phyloP scores from a whole-genome alignment of 2,329 filamentous ascomycete species.

The Tolypocladium guangdongense region DNA sequence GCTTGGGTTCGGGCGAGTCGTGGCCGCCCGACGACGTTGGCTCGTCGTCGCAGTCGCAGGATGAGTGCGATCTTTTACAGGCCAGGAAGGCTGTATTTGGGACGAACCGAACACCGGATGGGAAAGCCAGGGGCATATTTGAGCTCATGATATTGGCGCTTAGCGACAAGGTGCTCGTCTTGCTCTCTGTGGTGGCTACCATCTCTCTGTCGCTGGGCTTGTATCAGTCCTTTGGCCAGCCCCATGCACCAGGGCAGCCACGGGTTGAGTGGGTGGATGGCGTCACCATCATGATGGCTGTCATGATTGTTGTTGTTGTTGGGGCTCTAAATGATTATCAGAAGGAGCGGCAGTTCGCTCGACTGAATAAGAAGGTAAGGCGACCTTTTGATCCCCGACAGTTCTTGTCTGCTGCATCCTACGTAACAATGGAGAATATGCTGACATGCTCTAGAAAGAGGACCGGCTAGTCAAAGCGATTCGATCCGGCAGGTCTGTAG shows the following conservation, averaged over 20 bases:
- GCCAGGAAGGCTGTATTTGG: not conserved
- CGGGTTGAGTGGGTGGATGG: slow-evolving; percentile 56
- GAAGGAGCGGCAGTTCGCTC: slow-evolving; percentile 55
- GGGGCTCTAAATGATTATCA: slow-evolving; percentile 53
- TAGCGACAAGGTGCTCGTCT: slow-evolving; percentile 40
- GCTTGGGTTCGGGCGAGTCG: not conserved
- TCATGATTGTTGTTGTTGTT: slow-evolving; percentile 24
- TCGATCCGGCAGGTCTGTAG: slow-evolving; percentile 52
- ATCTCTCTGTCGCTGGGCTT: slow-evolving; percentile 56
- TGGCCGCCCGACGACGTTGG: not conserved
- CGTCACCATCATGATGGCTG: slow-evolving; percentile 54
- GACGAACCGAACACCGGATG: not conserved
- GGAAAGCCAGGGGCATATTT: not conserved
- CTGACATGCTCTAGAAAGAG: slow-evolving; percentile 35
- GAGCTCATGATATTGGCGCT: not conserved
- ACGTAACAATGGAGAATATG: not conserved
- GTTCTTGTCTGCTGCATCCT: not conserved
- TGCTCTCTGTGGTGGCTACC: slow-evolving; percentile 53
- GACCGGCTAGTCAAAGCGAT: slow-evolving; percentile 56
- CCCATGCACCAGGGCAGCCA: slow-evolving; percentile 29
- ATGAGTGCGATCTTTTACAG: not conserved
- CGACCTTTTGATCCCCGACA: not conserved
- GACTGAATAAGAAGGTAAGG: slow-evolving; percentile 33
- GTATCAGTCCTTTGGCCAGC: slow-evolving; percentile 50
- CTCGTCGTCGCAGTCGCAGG: not conserved